Evolutionary conservation across 495 filamentous ascomycete genomes (phyloP).

Genomic region (Hypoxylon rickii): DNA sequence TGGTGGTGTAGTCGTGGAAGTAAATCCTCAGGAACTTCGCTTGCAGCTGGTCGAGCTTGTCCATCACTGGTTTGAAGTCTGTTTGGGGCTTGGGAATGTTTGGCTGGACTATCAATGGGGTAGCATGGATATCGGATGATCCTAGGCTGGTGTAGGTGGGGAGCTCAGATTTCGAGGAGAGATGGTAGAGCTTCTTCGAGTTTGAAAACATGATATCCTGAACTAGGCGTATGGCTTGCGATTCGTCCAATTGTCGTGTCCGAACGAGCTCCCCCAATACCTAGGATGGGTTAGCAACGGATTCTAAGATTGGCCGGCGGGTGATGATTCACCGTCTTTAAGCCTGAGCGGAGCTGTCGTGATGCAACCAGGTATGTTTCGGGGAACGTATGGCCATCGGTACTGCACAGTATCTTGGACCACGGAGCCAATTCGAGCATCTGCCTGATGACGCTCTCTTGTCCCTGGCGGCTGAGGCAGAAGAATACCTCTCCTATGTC

Average conservation of each 20-base stretch:
- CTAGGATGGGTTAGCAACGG: slow-evolving; percentile 38
- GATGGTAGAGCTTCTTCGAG: slow-evolving; percentile 67
- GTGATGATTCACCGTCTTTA: slow-evolving; percentile 59
- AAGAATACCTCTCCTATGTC: slow-evolving; percentile 90
- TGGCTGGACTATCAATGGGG: too few relatives aligned
- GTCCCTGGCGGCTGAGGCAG: slow-evolving; percentile 76
- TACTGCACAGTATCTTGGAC: slow-evolving; percentile 82
- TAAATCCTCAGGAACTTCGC: slow-evolving; percentile 70
- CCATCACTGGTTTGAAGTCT: neutral
- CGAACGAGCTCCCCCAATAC: slow-evolving; percentile 66
- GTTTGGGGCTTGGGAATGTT: slow-evolving; percentile 42
- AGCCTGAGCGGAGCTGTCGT: slow-evolving; percentile 74
- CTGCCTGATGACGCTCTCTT: slow-evolving; percentile 73
- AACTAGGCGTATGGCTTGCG: slow-evolving; percentile 61
- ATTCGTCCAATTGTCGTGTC: slow-evolving; percentile 57
- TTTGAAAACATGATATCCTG: slow-evolving; percentile 71
- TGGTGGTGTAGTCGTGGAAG: slow-evolving; percentile 80
- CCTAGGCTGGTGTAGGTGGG: slow-evolving; percentile 4
- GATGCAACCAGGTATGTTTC: slow-evolving; percentile 83
- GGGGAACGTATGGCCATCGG: slow-evolving; percentile 81
- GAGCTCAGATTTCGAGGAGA: slow-evolving; percentile 38
- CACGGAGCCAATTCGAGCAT: slow-evolving; percentile 76
- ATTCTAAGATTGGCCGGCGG: neutral
- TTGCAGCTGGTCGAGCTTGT: slow-evolving; percentile 6
- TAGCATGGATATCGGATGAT: too few relatives aligned